Conservation (phyloP, 345 rosid genomes). For the Eucalyptus curtisii region DNA sequence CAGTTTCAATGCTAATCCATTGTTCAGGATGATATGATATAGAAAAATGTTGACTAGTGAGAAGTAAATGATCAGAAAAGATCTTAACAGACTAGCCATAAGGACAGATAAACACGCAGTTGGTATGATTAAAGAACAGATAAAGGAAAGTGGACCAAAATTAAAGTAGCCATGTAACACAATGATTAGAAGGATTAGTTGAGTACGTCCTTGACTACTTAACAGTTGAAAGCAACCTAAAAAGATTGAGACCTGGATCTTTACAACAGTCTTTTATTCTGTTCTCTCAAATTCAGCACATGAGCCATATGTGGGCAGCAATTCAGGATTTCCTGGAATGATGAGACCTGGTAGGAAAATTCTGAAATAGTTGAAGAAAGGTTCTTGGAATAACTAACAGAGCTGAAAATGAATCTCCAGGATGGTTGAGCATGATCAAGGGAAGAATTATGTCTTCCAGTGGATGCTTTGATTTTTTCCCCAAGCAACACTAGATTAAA, state of each 20-base stretch:
- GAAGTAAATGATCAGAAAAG: not conserved
- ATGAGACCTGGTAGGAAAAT: not conserved
- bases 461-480: not conserved
- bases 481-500: not conserved
- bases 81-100: not conserved
- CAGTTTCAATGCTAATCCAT: not conserved
- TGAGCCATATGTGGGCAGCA: not conserved
- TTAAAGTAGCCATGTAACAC: not conserved
- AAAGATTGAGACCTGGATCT: not conserved
- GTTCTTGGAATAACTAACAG: not conserved
- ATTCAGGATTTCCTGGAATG: not conserved
- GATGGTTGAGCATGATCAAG: not conserved
- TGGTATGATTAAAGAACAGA: not conserved
- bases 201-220: not conserved
- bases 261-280: not conserved
- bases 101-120: not conserved
- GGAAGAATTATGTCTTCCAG: not conserved
- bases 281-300: not conserved
- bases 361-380: not conserved
- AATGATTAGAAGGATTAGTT: not conserved
- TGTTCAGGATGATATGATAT: not conserved
- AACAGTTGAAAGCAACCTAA: not conserved
- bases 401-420: not conserved
- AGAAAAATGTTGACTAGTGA: not conserved
- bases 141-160: not conserved